Conservation (phyloP, 73 alveolate species). For the Symbiodinium pilosum region DNA sequence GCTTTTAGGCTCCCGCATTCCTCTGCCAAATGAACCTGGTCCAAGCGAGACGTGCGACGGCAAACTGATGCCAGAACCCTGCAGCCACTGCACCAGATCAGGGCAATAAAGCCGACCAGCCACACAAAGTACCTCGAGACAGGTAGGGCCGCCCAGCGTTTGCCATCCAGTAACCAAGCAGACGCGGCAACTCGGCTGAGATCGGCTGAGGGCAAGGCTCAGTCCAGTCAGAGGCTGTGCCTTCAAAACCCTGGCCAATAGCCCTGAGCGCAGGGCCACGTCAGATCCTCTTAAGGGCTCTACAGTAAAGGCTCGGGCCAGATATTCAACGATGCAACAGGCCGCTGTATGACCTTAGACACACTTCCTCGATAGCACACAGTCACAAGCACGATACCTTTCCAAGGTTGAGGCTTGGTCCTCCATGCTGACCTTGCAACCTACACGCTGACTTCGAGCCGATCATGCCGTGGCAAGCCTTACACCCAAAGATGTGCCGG, state of each 20-base stretch:
- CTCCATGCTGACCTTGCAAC: neutral
- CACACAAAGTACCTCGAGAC: constrained; percentile 44
- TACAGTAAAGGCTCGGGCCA: constrained; percentile 48
- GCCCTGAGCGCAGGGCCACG: constrained; percentile 55
- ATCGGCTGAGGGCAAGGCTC: neutral
- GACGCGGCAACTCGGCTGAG: neutral
- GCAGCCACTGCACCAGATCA: constrained; percentile 26
- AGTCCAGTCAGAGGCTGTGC: constrained; percentile 80
- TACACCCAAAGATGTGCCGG: no score
- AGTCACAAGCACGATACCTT: neutral
- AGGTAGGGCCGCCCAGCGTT: no score
- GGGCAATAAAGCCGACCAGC: constrained; percentile 80
- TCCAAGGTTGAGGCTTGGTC: neutral
- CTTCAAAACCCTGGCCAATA: constrained; percentile 88
- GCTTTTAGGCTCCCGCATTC: no score
- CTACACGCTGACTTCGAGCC: neutral
- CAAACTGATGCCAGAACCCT: neutral
- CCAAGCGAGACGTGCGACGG: neutral
- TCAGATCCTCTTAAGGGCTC: neutral
- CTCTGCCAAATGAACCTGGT: no score
- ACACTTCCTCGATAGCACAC: neutral
- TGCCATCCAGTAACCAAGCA: neutral
- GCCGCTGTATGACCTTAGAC: constrained; percentile 60
- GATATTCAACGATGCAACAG: constrained; percentile 72
- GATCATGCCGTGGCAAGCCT: neutral